phyloP scores from a whole-genome alignment of 306 rosid species.

The Echinosophora koreensis region DNA sequence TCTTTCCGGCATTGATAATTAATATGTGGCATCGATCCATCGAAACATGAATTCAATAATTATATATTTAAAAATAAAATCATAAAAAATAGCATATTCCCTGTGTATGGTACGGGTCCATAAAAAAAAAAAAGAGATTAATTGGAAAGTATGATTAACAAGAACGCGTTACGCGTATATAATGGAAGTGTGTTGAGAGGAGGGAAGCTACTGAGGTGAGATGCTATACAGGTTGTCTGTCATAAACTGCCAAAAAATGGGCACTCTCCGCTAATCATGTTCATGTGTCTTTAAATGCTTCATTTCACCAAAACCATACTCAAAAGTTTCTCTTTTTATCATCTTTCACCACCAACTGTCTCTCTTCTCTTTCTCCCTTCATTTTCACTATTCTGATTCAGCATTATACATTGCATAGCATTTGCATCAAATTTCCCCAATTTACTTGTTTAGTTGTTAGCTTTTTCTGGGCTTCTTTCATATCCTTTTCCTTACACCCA shows the following conservation, averaged over 20 bases:
- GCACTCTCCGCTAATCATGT: slow-evolving; percentile 1
- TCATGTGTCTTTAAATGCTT: neutral
- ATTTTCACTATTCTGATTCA: neutral
- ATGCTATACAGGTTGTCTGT: slow-evolving; percentile 50
- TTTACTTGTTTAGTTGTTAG: neutral
- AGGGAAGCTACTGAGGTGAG: slow-evolving; percentile 10
- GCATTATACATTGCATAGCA: slow-evolving; percentile 44
- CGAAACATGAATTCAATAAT: no score
- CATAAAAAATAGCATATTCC: no score
- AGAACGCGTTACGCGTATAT: no score
- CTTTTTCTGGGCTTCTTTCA: slow-evolving; percentile 24
- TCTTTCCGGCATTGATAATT: no score
- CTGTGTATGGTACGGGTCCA: no score
- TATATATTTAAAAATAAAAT: no score
- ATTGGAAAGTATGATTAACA: no score
- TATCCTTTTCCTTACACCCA: neutral
- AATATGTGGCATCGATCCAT: no score
- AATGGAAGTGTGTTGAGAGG: no score
- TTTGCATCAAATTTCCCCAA: slow-evolving; percentile 42
- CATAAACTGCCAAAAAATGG: slow-evolving; percentile 41
- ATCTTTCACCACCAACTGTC: slow-evolving; percentile 1
- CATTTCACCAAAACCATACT: slow-evolving; percentile 21
- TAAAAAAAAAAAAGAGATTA: no score
- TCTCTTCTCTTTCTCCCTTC: slow-evolving; percentile 13
- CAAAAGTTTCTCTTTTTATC: slow-evolving; percentile 10